Conservation (phyloP, 106 monocot genomes). For the Alisma plantagoaquatica region DNA sequence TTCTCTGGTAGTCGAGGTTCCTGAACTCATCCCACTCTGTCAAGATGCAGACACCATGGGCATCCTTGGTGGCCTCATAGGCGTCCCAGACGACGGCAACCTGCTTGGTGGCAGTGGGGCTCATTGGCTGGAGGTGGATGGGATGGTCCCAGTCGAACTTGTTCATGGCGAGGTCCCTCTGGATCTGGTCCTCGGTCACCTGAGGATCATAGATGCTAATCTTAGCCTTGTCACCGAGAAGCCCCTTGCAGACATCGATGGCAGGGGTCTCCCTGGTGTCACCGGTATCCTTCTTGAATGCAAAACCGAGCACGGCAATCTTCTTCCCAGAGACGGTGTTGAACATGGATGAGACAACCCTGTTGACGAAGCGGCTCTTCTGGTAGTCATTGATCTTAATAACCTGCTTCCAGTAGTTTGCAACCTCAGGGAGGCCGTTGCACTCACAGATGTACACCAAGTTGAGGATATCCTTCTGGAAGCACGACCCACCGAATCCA, state of each 20-base stretch:
- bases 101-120: slow-evolving; percentile 27
- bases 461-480: slow-evolving; percentile 46
- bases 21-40: slow-evolving; percentile 52
- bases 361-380: slow-evolving; percentile 33
- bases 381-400: slow-evolving; percentile 42
- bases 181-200: slow-evolving; percentile 40
- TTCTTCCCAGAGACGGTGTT: slow-evolving; percentile 33
- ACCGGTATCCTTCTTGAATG: slow-evolving; percentile 47
- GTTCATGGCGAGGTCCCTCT: slow-evolving; percentile 36
- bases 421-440: slow-evolving; percentile 36
- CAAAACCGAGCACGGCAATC: slow-evolving; percentile 38
- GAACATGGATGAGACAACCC: slow-evolving; percentile 36
- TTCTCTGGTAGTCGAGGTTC: slow-evolving; percentile 26
- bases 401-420: slow-evolving; percentile 45
- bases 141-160: slow-evolving; percentile 47
- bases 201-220: slow-evolving; percentile 37
- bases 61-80: slow-evolving; percentile 26
- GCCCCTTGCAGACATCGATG: slow-evolving; percentile 41
- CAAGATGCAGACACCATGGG: slow-evolving; percentile 34
- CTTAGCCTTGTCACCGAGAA: slow-evolving; percentile 27
- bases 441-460: slow-evolving; percentile 42
- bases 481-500: slow-evolving; percentile 44
- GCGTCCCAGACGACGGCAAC: slow-evolving; percentile 28
- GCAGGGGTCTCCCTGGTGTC: slow-evolving; percentile 41
- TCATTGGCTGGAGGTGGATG: slow-evolving; percentile 31